Percentiles rank a stretch among this genome's conserved stretches.
Evolutionary conservation across 2,329 filamentous ascomycete genomes (phyloP).

Genomic region (Tolypocladium capitatum): DNA sequence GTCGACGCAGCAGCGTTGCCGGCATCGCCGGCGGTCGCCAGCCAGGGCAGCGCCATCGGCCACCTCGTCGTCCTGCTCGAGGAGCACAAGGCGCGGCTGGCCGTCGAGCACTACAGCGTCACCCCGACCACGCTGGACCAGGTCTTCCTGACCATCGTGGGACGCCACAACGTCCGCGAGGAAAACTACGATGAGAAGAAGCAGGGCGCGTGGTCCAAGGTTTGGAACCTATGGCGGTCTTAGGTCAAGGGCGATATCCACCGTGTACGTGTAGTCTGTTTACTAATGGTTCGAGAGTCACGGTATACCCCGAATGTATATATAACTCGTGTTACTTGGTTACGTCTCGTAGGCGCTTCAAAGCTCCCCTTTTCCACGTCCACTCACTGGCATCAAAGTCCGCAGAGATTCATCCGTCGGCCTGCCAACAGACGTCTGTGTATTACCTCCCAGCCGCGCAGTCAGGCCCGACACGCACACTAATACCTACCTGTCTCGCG

Average conservation of each 20-base stretch:
- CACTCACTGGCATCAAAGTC: background rate
- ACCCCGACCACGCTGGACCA: conserved; percentile 80
- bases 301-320: background rate
- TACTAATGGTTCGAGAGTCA: background rate
- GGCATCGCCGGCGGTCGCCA: conserved; percentile 9
- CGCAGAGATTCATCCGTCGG: background rate
- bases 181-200: conserved; percentile 41
- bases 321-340: background rate
- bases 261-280: background rate
- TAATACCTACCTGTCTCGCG: background rate
- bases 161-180: conserved; percentile 64
- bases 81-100: conserved; percentile 51
- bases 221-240: background rate
- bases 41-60: conserved; percentile 43
- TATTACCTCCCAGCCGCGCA: background rate
- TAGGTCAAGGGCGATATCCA: background rate
- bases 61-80: conserved; percentile 62
- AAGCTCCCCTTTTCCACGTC: background rate
- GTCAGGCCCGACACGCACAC: background rate
- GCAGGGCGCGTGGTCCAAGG: conserved; percentile 6
- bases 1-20: conserved; percentile 5
- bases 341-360: no score
- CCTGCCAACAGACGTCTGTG: background rate
- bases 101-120: conserved; percentile 77
- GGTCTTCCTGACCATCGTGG: conserved; percentile 78